Evolutionary conservation across 495 filamentous ascomycete species (phyloP), one percentile per base, ranked within the genome.

Genomic region (Pyronema omphalodes): DNA sequence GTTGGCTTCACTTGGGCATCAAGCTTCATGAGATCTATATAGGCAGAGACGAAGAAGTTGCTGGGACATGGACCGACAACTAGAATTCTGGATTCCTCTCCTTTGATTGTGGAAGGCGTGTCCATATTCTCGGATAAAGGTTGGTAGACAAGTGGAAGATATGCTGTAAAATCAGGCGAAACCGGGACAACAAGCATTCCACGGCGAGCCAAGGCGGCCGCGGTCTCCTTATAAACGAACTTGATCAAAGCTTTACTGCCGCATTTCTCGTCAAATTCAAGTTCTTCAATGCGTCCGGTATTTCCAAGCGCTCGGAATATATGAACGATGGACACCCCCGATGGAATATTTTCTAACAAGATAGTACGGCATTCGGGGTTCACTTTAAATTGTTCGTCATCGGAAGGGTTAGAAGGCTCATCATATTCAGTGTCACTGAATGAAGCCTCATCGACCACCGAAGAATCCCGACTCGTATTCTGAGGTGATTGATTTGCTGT

Each of bases 221-320:
- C 44, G 18, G 44, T 47, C n/a, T 23, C 44, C 9, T 47, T 9
- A 7, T 47, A 3, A 17, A 23, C 44, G 17, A 47, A 47, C 17
- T 47, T 47, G 9, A 47, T n/a, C 9, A 9, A 9, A 9, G 12
- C 44, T 15, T 14, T 15, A 5, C n/a, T 23, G 9, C 44, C 44
- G 9, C 23, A 2, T n/a, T 15, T 3, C 39, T 41, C 39, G 39
- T 17, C 39, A 12, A 41, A 41, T 17, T 41, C 39, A 3, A 41
- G 15, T 47, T 47, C 44, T 23, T 47, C 44, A 23, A 47, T 47
- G 17, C 44, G 44, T n/a, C 44, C 44, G 44, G 44, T 47, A 7
- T 47, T 47, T n/a, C 44, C 44, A n/a, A 47, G 17, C 1, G n/a
- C 18, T 23, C 44, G 44, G 17, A 47, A 19, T n/a, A 47, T 23